Evolutionary conservation across 192 early-diverging fungal species (phyloP), one percentile per base, ranked within the genome.

Genomic region (Coemansia sp.): DNA sequence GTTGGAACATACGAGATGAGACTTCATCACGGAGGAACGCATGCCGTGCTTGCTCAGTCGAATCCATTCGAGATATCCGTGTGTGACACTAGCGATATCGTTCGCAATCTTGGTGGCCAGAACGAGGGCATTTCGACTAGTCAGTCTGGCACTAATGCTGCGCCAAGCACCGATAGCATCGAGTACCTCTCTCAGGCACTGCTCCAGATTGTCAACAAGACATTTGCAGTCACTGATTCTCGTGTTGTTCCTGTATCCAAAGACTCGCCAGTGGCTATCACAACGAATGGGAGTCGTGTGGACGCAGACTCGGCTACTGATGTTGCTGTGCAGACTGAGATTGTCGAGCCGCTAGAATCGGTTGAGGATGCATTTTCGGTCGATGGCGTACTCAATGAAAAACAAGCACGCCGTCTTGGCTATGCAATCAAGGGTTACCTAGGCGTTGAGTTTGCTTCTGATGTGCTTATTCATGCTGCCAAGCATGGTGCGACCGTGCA

Each of bases 1-100:
- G 67, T 85, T 24, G 96, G 96, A 15, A 85, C 79, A 0, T 98
- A 93, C 65, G 95, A 97, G 75, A 87, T 92, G 66, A 83, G 96
- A 21, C 87, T 93, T 67, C 96, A 98, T 70, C 88, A 92, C 48
- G 88, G 93, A 66, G 88, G 88, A 18, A 85, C 85, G 19, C 91
- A 97, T 59, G 86, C 83, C 40, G 93, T 95, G 15, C 83, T 97
- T 68, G 84, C 87, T 1, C 61, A 79, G 22, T 89, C 87, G 19
- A 67, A 73, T 21, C 86, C 90, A 9, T 96, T 98, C 74, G 89
- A 90, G 68, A 90, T 97, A 55, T 66, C 72, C 4, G 67, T 58
- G 9, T 74, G 73, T 44, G 59, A 56, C 11, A 24, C 56, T 18
- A 52, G 47, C 24, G 67, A 64, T 44, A 57, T 71, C 38, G 48